Percentiles rank a stretch among this genome's conserved stretches.
phyloP scores from a whole-genome alignment of 1,284 basidiomycete species.

The Heimioporus retisporus region DNA sequence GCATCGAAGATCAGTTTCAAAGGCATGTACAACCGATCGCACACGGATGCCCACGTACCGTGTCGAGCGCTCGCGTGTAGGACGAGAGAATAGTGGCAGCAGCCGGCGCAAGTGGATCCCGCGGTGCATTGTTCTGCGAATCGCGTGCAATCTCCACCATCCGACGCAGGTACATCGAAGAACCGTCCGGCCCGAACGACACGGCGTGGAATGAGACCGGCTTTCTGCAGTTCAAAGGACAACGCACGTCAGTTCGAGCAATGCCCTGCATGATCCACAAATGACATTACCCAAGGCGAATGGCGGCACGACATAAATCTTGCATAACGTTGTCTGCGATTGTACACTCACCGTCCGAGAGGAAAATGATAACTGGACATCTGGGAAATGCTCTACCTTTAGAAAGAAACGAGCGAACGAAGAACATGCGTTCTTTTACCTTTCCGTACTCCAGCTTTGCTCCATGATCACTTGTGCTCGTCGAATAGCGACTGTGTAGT shows the following conservation, averaged over 20 bases:
- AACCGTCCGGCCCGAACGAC: slow-evolving; percentile 58
- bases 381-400: slow-evolving; percentile 37
- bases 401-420: neutral
- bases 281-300: slow-evolving; percentile 46
- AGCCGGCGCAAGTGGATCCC: slow-evolving; percentile 42
- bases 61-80: slow-evolving; percentile 64
- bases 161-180: slow-evolving; percentile 46
- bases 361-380: slow-evolving; percentile 65
- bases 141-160: slow-evolving; percentile 64
- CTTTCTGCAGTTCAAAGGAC: slow-evolving; percentile 48
- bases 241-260: neutral
- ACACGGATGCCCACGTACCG: slow-evolving; percentile 47
- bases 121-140: slow-evolving; percentile 52
- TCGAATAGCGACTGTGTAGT: slow-evolving; percentile 57
- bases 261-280: neutral
- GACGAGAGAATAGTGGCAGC: slow-evolving; percentile 56
- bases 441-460: slow-evolving; percentile 48
- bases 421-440: slow-evolving; percentile 62
- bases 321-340: slow-evolving; percentile 50
- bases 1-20: neutral
- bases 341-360: slow-evolving; percentile 59
- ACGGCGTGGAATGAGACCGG: slow-evolving; percentile 68
- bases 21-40: too few relatives aligned
- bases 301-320: slow-evolving; percentile 40
- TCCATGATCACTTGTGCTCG: slow-evolving; percentile 54